Percentiles rank a stretch among this genome's conserved stretches.
Evolutionary conservation across 1,139 yeast genomes (phyloP).

Genomic region (Torulaspora globosa): DNA sequence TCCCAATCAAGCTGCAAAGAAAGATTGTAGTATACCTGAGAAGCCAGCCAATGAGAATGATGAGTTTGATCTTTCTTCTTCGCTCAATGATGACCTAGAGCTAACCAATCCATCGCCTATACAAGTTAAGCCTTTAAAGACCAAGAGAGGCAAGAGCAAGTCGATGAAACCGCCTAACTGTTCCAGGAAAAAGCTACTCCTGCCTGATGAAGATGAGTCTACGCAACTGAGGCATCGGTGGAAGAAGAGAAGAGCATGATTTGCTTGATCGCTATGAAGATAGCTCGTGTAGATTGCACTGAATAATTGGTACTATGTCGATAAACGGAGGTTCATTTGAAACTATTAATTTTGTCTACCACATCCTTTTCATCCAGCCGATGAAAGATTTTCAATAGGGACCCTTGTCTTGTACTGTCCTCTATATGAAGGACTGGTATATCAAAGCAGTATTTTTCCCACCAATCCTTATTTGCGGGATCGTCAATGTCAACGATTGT

Average conservation of each 20-base stretch:
- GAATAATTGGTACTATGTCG: conserved; percentile 1
- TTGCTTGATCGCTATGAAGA: neutral
- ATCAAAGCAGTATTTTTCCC: conserved; percentile 80
- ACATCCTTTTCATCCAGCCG: conserved; percentile 58
- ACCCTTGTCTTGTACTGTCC: conserved; percentile 41
- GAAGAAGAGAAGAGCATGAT: conserved; percentile 19
- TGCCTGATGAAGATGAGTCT: conserved; percentile 23
- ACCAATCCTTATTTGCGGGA: conserved; percentile 67
- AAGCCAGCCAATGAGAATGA: conserved; percentile 15
- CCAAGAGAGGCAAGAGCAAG: conserved; percentile 14
- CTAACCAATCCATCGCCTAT: conserved; percentile 34
- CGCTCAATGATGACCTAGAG: conserved; percentile 33
- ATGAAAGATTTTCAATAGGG: conserved; percentile 71
- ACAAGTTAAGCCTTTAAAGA: conserved; percentile 18
- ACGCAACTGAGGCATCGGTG: conserved; percentile 11
- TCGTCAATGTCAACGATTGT: conserved; percentile 62
- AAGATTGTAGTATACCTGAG: neutral
- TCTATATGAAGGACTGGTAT: conserved; percentile 84
- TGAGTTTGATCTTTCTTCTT: conserved; percentile 34
- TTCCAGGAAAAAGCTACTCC: conserved; percentile 24
- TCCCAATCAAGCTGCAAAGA: neutral
- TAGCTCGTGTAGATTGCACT: conserved; percentile 3
- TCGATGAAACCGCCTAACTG: conserved; percentile 14
- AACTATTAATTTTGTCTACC: conserved; percentile 43
- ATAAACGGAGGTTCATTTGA: conserved; percentile 2